Evolutionary conservation across 2,329 filamentous ascomycete genomes (phyloP), one percentile per base, ranked within the genome.

Genomic region (Fusarium sp.): DNA sequence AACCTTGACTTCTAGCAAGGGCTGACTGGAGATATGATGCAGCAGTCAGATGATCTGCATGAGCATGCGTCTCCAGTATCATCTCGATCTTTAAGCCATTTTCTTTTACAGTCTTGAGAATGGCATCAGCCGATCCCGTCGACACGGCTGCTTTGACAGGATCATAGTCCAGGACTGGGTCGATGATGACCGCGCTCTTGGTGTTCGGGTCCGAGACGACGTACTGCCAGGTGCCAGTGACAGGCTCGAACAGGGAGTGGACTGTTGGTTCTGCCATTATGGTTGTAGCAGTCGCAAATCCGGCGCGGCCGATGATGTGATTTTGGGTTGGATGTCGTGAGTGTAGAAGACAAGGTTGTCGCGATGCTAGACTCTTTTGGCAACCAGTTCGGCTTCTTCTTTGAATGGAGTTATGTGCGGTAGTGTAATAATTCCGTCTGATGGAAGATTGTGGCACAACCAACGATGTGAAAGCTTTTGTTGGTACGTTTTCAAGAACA

Each of bases 1-100:
- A 39, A 1, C 78, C 81, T 48, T 86, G 83, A 0, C 62, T 58
- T 13, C 81, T 67, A 0, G 78, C 71, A 0, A 91, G 82, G 5
- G 76, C 78, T 1, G 79, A 78, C 73, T 90, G 88, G 0, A 92
- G 83, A 75, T 91, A 92, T 8, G 84, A 83, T 0, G 89, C 84
- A 0, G 90, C 87, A 1, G 89, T 91, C 1, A 91, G 70, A 67
- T 92, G 89, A 62, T 92, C 88, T 8, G 89, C 89, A 68, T 91
- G 88, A 0, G 84, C 86, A 76, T 92, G 90, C 0, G 90, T 92
- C 72, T 92, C 90, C 6, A 92, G 83, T 24, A 92, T 88, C 45
- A 79, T 81, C 2, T 83, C 81, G 15, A 92, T 76, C 0, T 70
- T 83, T 75, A 90, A 91, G 2, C 81, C 81, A 3, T 87, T 78